Evolutionary conservation across 768 basidiomycete species (phyloP).

Genomic region (Boletus edulis): DNA sequence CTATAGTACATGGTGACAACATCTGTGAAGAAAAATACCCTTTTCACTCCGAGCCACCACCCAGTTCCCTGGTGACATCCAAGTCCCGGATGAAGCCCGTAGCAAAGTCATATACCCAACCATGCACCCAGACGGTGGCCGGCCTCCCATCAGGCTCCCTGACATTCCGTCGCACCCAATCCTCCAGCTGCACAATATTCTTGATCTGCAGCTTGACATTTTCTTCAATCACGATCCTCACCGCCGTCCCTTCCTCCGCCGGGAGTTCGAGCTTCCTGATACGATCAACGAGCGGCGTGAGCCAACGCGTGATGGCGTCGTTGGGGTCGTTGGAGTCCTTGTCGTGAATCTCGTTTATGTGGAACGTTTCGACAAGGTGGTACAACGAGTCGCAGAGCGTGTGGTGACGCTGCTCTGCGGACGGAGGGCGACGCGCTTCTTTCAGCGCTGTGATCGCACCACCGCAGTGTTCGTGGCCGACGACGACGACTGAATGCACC

Average conservation of each 20-base stretch:
- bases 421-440: neutral
- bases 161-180: neutral
- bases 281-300: constrained; percentile 61
- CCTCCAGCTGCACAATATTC: neutral
- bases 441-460: constrained; percentile 50
- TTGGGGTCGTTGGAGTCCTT: constrained; percentile 28
- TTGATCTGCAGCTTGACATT: constrained; percentile 50
- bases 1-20: neutral
- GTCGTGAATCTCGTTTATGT: constrained; percentile 2
- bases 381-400: constrained; percentile 17
- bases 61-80: constrained; percentile 37
- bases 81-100: constrained; percentile 60
- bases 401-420: constrained; percentile 1
- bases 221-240: constrained; percentile 42
- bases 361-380: neutral
- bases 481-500: constrained; percentile 58
- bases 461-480: constrained; percentile 82
- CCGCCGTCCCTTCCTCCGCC: constrained; percentile 25
- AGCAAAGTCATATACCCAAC: constrained; percentile 68
- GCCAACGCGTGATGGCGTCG: constrained; percentile 65
- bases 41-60: neutral
- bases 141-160: constrained; percentile 26
- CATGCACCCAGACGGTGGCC: constrained; percentile 54
- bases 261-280: constrained; percentile 42
- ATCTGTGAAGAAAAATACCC: neutral